Evolutionary conservation across 2,329 filamentous ascomycete species (phyloP).

Genomic region (Calonectria multiphialidica): DNA sequence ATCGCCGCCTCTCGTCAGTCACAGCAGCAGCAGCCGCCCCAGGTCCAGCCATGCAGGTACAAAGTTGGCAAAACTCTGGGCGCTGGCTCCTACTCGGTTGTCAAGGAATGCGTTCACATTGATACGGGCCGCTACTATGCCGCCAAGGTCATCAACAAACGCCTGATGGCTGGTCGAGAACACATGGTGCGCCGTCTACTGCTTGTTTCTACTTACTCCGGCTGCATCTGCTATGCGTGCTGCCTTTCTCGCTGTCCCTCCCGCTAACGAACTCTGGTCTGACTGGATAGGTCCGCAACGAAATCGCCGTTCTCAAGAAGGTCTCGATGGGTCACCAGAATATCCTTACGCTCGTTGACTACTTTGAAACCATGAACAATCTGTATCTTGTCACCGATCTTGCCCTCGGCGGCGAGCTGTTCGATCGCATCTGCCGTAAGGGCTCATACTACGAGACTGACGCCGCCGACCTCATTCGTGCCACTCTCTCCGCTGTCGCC

Average conservation of each 20-base stretch:
- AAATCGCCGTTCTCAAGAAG: slow-evolving; percentile 96
- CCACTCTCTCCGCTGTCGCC: slow-evolving; percentile 95
- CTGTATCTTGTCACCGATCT: slow-evolving; percentile 98
- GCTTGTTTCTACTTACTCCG: not conserved
- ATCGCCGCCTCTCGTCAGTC: slow-evolving; percentile 41
- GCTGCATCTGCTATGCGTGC: not conserved
- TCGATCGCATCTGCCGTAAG: slow-evolving; percentile 98
- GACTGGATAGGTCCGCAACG: slow-evolving; percentile 84
- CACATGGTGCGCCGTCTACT: slow-evolving; percentile 80
- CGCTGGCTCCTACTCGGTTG: slow-evolving; percentile 96
- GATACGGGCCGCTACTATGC: slow-evolving; percentile 98
- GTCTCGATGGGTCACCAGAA: slow-evolving; percentile 99
- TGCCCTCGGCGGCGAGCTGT: slow-evolving; percentile 94
- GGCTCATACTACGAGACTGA: slow-evolving; percentile 99
- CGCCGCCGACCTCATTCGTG: slow-evolving; percentile 93
- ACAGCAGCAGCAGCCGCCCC: slow-evolving; percentile 53
- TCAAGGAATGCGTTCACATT: slow-evolving; percentile 99
- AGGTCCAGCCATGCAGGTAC: slow-evolving; percentile 95
- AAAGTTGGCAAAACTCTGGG: slow-evolving; percentile 99
- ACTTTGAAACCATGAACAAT: slow-evolving; percentile 99
- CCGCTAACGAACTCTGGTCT: slow-evolving; percentile 30
- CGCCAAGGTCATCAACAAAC: slow-evolving; percentile 99
- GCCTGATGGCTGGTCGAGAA: slow-evolving; percentile 95
- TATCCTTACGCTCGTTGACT: slow-evolving; percentile 96
- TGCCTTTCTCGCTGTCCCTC: not conserved